Evolutionary conservation across 345 rosid species (phyloP), one percentile per base, ranked within the genome.

Genomic region (Cardamine resedifolia): DNA sequence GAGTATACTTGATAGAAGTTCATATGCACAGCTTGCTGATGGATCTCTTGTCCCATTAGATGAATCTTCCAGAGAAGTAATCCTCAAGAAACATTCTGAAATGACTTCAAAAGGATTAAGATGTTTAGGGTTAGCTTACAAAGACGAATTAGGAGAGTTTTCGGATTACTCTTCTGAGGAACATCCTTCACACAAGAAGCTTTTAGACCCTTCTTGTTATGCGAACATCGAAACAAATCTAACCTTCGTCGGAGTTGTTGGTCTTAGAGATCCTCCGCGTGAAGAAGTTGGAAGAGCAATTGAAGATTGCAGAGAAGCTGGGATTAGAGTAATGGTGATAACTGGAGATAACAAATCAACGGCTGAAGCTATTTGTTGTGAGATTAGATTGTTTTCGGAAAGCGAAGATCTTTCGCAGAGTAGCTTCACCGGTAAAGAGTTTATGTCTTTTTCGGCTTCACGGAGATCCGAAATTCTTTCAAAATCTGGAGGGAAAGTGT

Each of bases 261-360:
- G 96, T 71, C 80, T 93, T 12, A 83, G 96, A 83, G 98, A 93
- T 60, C 98, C 98, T 74, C 98, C 98, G 0, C 96, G 96, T n/a
- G 87, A 86, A 53, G 96, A 83, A 78, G 90, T 93, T 68, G 81
- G 83, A 60, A 81, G 79, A 51, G 98, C 97, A 45, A 86, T 90
- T 52, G 85, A 84, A 75, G 96, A 90, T 56, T 93, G 98, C 66
- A 78, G 86, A 78, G 82, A 66, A 77, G 97, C 97, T 19, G 98
- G 97, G 34, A 93, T 93, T 10, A 85, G 80, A 79, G 97, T 93
- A 38, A 88, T 87, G 82, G 97, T 93, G 67, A 93, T 93, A 76
- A 90, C 98, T 5, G 98, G 98, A 67, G 98, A 93, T 79, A 93
- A 90, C 80, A 93, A 93, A 81, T 87, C 93, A 59, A 93, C 98